Evolutionary conservation across 352 stramenopile species (phyloP).

Genomic region (Thraustochytrium striatum): DNA sequence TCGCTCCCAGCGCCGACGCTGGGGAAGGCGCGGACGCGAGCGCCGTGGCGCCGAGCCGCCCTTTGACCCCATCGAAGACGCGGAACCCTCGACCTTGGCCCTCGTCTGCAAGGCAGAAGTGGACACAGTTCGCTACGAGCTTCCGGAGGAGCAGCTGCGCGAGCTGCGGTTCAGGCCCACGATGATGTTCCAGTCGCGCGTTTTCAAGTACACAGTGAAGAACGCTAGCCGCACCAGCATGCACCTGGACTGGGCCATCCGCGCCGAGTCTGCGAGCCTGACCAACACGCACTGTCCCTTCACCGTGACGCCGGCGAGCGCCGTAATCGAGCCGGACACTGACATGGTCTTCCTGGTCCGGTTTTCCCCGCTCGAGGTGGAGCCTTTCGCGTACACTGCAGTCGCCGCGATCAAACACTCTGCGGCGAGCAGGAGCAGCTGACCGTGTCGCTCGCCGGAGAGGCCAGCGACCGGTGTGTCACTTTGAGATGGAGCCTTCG

Average conservation of each 20-base stretch:
- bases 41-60: not conserved
- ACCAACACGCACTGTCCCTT: constrained; percentile 71
- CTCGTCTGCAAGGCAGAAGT: not conserved
- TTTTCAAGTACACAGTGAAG: constrained; percentile 63
- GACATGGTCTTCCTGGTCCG: constrained; percentile 71
- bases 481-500: constrained; percentile 82
- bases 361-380: constrained; percentile 82
- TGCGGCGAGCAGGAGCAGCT: constrained; percentile 43
- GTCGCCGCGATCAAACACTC: constrained; percentile 32
- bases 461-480: constrained; percentile 75
- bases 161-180: constrained; percentile 67
- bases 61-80: not conserved
- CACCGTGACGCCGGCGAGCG: constrained; percentile 66
- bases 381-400: constrained; percentile 71
- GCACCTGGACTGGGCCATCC: constrained; percentile 62
- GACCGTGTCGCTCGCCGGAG: constrained; percentile 65
- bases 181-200: constrained; percentile 78
- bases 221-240: constrained; percentile 72
- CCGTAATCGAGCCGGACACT: constrained; percentile 62
- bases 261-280: not conserved
- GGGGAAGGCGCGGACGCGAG: not conserved
- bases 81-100: not conserved
- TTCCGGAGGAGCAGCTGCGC: not conserved
- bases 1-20: not conserved
- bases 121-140: not conserved